Evolutionary conservation across 2,329 filamentous ascomycete species (phyloP).

Genomic region (Xylariaceae sp.): DNA sequence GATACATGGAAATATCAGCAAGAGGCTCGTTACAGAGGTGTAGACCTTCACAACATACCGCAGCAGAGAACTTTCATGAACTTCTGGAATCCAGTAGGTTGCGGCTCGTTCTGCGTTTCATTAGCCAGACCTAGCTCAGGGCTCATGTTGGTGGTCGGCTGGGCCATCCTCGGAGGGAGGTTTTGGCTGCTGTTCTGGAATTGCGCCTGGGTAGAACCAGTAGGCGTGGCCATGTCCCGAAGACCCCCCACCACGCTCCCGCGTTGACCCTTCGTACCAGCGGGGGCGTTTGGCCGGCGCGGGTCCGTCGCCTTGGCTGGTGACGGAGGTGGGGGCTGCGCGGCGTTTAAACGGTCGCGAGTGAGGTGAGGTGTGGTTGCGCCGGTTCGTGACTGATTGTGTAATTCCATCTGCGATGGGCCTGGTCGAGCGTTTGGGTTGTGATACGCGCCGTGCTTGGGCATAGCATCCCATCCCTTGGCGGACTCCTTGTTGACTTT

Average conservation of each 20-base stretch:
- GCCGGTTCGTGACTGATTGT: constrained; percentile 64
- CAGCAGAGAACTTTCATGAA: constrained; percentile 91
- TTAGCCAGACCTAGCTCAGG: constrained; percentile 50
- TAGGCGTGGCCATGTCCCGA: constrained; percentile 74
- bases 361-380: constrained; percentile 66
- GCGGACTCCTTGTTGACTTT: constrained; percentile 79
- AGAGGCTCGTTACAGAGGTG: not conserved
- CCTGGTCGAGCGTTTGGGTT: constrained; percentile 74
- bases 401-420: constrained; percentile 77
- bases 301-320: constrained; percentile 77
- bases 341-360: constrained; percentile 86
- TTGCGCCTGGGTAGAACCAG: constrained; percentile 89
- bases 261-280: constrained; percentile 68
- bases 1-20: too few relatives aligned
- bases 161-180: constrained; percentile 60
- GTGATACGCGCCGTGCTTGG: constrained; percentile 62
- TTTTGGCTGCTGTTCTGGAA: constrained; percentile 95
- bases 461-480: constrained; percentile 86
- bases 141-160: constrained; percentile 52
- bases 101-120: constrained; percentile 59
- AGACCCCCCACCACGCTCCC: constrained; percentile 68
- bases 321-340: constrained; percentile 82
- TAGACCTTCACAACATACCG: constrained; percentile 47
- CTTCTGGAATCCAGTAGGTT: constrained; percentile 82
- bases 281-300: constrained; percentile 74